Conservation (phyloP, 2,329 filamentous ascomycete genomes). For the Nemania bipapillata region DNA sequence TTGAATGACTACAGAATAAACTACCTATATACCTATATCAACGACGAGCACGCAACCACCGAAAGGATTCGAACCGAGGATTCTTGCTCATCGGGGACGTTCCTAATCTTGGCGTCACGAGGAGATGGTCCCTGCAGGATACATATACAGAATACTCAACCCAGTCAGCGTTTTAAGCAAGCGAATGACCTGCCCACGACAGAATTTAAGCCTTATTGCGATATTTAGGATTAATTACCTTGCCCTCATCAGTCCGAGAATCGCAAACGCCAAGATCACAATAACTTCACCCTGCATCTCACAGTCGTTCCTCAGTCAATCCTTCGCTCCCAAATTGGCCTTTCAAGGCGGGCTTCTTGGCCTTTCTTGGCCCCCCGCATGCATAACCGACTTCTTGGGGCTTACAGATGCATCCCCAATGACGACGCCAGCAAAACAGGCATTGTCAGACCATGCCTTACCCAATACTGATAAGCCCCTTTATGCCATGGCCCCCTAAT, state of each 20-base stretch:
- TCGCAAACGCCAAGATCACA: not conserved
- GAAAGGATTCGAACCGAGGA: not conserved
- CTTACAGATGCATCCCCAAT: too few relatives aligned
- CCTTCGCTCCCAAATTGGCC: conserved; percentile 6
- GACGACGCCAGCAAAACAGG: too few relatives aligned
- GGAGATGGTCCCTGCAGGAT: not conserved
- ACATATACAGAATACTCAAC: not conserved
- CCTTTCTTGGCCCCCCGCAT: conserved; percentile 3
- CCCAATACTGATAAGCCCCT: not conserved
- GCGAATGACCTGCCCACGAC: not conserved
- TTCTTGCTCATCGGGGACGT: not conserved
- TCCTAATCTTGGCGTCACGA: not conserved
- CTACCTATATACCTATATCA: not conserved
- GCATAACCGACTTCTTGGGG: conserved; percentile 10
- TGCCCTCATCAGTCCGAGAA: not conserved
- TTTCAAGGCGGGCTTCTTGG: conserved; percentile 17
- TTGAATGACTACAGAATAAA: not conserved
- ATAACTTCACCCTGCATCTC: not conserved
- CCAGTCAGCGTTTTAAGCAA: not conserved
- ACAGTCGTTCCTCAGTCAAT: not conserved
- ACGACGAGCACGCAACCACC: conserved; percentile 1
- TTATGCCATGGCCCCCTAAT: not conserved
- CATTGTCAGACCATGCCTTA: not conserved
- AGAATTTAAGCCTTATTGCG: not conserved
- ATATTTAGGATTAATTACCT: not conserved